Conservation (phyloP, 1,284 basidiomycete species). For the Microbotryomycetes sp. region DNA sequence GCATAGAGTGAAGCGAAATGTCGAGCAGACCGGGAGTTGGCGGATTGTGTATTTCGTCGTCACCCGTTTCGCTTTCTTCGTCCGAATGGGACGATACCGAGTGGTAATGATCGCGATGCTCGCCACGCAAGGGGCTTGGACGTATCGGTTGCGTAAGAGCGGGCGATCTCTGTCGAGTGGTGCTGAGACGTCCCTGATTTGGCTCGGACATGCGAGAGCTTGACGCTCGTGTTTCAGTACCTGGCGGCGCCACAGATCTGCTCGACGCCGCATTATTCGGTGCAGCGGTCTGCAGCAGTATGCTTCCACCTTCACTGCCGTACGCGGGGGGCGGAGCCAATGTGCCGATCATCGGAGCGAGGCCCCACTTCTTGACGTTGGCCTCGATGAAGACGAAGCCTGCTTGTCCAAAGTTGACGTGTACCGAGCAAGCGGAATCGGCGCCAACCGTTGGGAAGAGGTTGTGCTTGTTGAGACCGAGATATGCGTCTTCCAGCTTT, state of each 20-base stretch:
- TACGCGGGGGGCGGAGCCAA: slow-evolving; percentile 92
- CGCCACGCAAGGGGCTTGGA: slow-evolving; percentile 20
- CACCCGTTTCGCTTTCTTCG: slow-evolving; percentile 14
- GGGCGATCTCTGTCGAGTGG: slow-evolving; percentile 18
- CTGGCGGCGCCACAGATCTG: slow-evolving; percentile 36
- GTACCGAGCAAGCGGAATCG: slow-evolving; percentile 85
- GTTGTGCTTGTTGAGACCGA: slow-evolving; percentile 78
- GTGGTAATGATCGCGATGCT: slow-evolving; percentile 17
- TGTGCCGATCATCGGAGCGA: slow-evolving; percentile 89
- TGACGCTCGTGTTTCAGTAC: slow-evolving; percentile 29
- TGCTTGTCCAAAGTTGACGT: slow-evolving; percentile 90
- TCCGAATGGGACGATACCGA: slow-evolving; percentile 9
- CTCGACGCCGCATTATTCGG: slow-evolving; percentile 16
- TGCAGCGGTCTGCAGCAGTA: slow-evolving; percentile 75
- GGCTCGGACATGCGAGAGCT: too few relatives aligned
- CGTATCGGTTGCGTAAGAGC: slow-evolving; percentile 26
- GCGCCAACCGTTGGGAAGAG: slow-evolving; percentile 92
- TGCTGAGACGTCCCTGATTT: neutral
- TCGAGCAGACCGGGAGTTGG: slow-evolving; percentile 51
- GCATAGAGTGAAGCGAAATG: slow-evolving; percentile 45
- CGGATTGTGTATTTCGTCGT: slow-evolving; percentile 45
- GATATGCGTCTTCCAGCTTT: slow-evolving; percentile 87
- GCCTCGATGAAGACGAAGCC: slow-evolving; percentile 97
- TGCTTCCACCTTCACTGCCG: slow-evolving; percentile 86
- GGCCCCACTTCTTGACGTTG: slow-evolving; percentile 96